Conservation (phyloP, 305 asterid species). For the Rubia tinctorum region DNA sequence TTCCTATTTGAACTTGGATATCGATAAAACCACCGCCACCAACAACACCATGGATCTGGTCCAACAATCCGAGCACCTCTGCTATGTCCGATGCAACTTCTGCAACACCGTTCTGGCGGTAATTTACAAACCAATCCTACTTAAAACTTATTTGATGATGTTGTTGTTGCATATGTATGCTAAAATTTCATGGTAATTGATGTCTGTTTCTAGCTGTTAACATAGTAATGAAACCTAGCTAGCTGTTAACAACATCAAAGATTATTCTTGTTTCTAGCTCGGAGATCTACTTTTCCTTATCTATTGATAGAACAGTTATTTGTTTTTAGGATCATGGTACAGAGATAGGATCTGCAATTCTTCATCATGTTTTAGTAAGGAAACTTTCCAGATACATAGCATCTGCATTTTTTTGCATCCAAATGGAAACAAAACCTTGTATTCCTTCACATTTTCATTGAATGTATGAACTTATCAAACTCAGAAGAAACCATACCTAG, state of each 20-base stretch:
- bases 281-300: background rate
- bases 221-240: background rate
- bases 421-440: background rate
- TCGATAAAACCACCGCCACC: slow-evolving; percentile 18
- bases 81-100: slow-evolving; percentile 93
- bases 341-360: background rate
- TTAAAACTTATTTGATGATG: background rate
- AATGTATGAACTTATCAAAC: background rate
- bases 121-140: background rate
- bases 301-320: background rate
- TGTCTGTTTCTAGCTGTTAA: no score
- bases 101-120: slow-evolving; percentile 98
- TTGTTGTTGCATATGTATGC: background rate
- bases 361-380: background rate
- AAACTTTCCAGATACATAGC: background rate
- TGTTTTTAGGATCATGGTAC: background rate
- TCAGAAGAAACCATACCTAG: background rate
- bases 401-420: background rate
- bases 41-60: slow-evolving; percentile 53
- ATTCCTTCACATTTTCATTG: background rate
- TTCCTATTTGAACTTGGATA: slow-evolving; percentile 23
- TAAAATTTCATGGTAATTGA: background rate
- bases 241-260: no score
- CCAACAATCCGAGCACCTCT: slow-evolving; percentile 75
- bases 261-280: background rate